Evolutionary conservation across 2,329 filamentous ascomycete species (phyloP).

Genomic region (Pseudopithomyces maydicus): DNA sequence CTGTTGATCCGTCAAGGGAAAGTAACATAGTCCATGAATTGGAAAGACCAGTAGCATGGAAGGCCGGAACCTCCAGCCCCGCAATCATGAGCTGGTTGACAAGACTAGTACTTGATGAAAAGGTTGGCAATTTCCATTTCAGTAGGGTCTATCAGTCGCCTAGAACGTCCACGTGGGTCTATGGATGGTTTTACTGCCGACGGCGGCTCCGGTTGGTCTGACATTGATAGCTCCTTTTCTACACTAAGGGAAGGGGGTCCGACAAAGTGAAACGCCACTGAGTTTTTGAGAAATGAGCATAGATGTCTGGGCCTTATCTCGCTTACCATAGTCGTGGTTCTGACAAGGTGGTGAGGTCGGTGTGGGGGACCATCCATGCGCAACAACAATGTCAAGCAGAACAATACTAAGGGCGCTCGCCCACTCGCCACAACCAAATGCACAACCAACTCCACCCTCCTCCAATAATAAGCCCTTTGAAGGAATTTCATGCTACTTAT

Average conservation of each 20-base stretch:
- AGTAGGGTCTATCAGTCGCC: too few relatives aligned
- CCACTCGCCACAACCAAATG: slow-evolving; percentile 2
- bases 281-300: neutral
- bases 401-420: slow-evolving; percentile 16
- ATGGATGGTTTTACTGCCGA: too few relatives aligned
- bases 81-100: too few relatives aligned
- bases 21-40: too few relatives aligned
- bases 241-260: neutral
- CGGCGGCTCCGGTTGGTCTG: too few relatives aligned
- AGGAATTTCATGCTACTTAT: neutral
- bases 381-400: slow-evolving; percentile 26
- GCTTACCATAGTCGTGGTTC: neutral
- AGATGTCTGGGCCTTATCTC: neutral
- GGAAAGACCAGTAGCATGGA: too few relatives aligned
- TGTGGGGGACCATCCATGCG: neutral
- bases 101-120: too few relatives aligned
- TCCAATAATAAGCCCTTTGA: neutral
- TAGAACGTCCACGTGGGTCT: too few relatives aligned
- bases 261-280: neutral
- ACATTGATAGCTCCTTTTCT: too few relatives aligned
- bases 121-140: too few relatives aligned
- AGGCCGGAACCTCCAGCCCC: too few relatives aligned
- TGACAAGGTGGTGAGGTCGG: neutral
- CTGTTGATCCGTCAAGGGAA: too few relatives aligned
- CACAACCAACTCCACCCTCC: neutral